These are phyloP conservation scores for Stevia rebaudiana DNA, from an alignment of 140 eudicot genomes.

Conservation along the genomic window DNA sequence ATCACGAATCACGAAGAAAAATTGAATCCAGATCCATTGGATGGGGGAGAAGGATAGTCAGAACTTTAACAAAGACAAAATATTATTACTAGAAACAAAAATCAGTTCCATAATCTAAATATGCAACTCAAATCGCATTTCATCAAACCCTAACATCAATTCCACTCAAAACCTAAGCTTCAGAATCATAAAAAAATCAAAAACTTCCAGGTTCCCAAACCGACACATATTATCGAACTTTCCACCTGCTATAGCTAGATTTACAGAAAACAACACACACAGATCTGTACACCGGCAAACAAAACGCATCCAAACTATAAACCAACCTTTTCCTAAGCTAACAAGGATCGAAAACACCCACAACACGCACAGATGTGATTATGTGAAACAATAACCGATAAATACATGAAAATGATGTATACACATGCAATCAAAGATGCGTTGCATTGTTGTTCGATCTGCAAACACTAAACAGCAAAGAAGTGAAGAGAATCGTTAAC, in stretches of 20 bases:
- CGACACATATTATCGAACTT: neutral
- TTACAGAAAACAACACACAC: neutral
- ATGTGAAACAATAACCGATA: neutral
- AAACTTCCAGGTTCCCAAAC: constrained; percentile 1
- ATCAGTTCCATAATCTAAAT: too few relatives aligned
- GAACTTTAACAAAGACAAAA: too few relatives aligned
- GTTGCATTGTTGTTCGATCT: constrained; percentile 11
- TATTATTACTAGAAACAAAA: too few relatives aligned
- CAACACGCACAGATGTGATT: too few relatives aligned
- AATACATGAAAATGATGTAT: neutral
- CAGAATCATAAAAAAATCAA: neutral
- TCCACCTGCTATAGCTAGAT: neutral
- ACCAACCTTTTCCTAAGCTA: constrained; percentile 14
- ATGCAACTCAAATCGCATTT: constrained; percentile 11
- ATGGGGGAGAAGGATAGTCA: too few relatives aligned
- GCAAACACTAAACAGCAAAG: neutral
- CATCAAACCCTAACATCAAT: constrained; percentile 13
- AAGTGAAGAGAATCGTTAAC: constrained; percentile 1
- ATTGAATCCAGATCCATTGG: neutral
- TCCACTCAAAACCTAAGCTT: constrained; percentile 3
- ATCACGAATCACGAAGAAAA: neutral
- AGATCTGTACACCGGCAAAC: constrained; percentile 1
- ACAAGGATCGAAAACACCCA: constrained; percentile 11
- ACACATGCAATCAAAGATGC: constrained; percentile 17
- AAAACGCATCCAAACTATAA: neutral